A percentile compares a stretch with the other conserved stretches of the same genome.
phyloP scores from a whole-genome alignment of 345 rosid species.

The Euphorbia lathyris region DNA sequence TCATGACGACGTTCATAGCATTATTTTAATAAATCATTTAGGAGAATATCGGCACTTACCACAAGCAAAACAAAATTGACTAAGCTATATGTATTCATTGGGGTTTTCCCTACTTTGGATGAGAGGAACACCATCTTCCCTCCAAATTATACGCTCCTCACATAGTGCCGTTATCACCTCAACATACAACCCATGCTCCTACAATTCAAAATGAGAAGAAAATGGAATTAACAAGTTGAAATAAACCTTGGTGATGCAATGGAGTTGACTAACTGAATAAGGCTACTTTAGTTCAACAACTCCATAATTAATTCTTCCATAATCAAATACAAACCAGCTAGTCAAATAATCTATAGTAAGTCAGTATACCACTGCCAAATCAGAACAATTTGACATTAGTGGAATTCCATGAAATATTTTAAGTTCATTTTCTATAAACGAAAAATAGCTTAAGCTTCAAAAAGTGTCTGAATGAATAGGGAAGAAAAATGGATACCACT shows the following conservation, averaged over 20 bases:
- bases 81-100: constrained; percentile 33
- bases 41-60: background rate
- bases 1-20: background rate
- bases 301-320: background rate
- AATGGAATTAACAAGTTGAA: background rate
- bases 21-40: background rate
- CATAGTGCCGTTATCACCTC: constrained; percentile 64
- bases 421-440: background rate
- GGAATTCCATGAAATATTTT: background rate
- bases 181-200: constrained; percentile 83
- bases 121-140: constrained; percentile 83
- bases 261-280: background rate
- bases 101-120: constrained; percentile 57
- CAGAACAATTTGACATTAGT: background rate
- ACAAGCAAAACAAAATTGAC: background rate
- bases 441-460: constrained; percentile 11
- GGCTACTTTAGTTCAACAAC: background rate
- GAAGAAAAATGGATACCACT: too few species aligned
- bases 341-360: background rate
- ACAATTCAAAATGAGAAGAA: constrained; percentile 9
- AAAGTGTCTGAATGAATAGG: too few species aligned
- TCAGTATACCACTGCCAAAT: background rate
- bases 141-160: constrained; percentile 70
- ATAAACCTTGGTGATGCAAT: background rate
- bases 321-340: background rate